Base-by-base conservation (phyloP, 2,329 filamentous ascomycete genomes). In the Neonectria faginata region DNA sequence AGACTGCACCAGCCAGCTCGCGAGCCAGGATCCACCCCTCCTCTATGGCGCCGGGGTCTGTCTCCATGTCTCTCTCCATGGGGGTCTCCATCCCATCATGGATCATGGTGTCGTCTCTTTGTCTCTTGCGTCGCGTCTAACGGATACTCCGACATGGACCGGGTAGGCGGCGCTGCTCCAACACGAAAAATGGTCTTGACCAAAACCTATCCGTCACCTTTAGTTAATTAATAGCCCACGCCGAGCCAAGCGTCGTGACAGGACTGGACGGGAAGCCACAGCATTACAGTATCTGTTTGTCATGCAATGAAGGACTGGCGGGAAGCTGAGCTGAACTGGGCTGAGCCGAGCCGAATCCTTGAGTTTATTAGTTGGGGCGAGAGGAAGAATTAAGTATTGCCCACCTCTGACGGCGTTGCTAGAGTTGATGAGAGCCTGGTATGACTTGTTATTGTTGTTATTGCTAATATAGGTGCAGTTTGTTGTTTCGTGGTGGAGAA, bases 31-130 rank as follows among this genome's bases (percentile, higher is more conserved):
- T 60, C 44, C 56, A 36, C 51, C 48, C 56, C 61, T 59, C 56
- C 51, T 51, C 57, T 51, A 44, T 58, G 22, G 44, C 25, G 47
- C 61, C 51, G 20, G 61, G 61, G 51, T 52, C 29, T n/a, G 50
- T 44, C 61, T 52, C 53, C 53, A 47, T 54, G 51, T 33, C 48
- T 56, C 48, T 56, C 53, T 56, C 53, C 60, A 57, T 58, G 55
- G 60, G 60, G 55, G 33, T 45, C 60, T 59, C 57, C 60, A 59
- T 63, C 44, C 33, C 42, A 57, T 57, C 60, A 58, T 63, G 55
- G 60, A 62, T 62, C 55, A 62, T 62, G 60, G 48, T n/a, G n/a
- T n/a, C 18, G n/a, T 42, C n/a, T 42, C 39, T 11, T 42, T 42
- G n/a, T 42, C 12, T 42, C 39, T 42, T 55, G 31, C 16, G 54